Percentiles rank a stretch among this genome's conserved stretches.
These are phyloP conservation scores for Verticillium nonalfalfae DNA, from an alignment of 2,329 filamentous ascomycete species.

Conservation along the genomic window DNA sequence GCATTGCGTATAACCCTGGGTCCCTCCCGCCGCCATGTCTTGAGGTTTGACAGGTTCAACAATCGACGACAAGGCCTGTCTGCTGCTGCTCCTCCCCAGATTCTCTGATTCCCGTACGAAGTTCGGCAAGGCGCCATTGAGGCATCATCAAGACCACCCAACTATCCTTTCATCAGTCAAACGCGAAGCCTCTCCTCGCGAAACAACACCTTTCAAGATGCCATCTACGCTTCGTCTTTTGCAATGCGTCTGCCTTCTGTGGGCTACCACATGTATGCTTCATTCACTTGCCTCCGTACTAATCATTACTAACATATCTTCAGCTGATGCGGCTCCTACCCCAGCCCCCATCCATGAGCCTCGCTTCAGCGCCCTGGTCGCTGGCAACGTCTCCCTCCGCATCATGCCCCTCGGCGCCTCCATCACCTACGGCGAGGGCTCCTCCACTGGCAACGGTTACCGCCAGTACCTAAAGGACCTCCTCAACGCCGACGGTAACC, in stretches of 20 bases:
- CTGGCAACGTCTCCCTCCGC: constrained; percentile 24
- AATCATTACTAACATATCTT: not conserved
- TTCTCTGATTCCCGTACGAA: not conserved
- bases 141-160: not conserved
- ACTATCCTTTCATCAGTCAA: not conserved
- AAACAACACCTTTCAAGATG: constrained; percentile 1
- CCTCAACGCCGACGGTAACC: constrained; percentile 24
- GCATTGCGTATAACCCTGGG: not conserved
- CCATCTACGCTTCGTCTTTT: not conserved
- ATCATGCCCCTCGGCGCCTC: constrained; percentile 38
- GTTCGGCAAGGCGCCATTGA: not conserved
- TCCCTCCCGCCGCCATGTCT: not conserved
- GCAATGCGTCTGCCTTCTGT: constrained; percentile 4
- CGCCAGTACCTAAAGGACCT: constrained; percentile 23
- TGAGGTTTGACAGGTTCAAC: not conserved
- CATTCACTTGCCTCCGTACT: not conserved
- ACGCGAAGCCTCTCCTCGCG: not conserved
- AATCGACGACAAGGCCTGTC: not conserved
- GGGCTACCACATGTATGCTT: constrained; percentile 7
- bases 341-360: constrained; percentile 2
- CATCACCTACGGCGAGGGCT: constrained; percentile 30
- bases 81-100: not conserved
- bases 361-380: constrained; percentile 8
- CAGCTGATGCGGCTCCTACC: constrained; percentile 8
- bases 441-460: constrained; percentile 32